Base-by-base conservation (phyloP, 768 basidiomycete species). In the Crepidotus variabilis region DNA sequence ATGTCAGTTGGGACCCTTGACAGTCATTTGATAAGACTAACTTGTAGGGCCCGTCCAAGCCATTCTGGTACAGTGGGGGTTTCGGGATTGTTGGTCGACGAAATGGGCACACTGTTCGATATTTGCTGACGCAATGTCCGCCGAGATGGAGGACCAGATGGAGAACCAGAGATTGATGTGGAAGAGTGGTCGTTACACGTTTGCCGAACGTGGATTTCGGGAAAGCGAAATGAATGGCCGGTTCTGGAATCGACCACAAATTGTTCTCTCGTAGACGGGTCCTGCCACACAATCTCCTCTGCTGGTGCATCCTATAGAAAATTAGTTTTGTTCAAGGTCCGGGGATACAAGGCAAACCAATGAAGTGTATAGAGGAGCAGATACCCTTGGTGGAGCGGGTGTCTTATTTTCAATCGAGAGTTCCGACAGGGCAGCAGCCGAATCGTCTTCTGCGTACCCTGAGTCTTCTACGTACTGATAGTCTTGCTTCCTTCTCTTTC, bases 191-290 rank as follows among this genome's bases (percentile, higher is more conserved):
- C 11, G 20, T 35, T 57, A 34, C 55, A 56, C 46, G 34, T 24
- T 59, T 57, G 49, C 28, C 35, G 45, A 52, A 47, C 39, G 54
- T 28, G 51, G 54, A 43, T 50, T 47, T 55, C 59, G 24, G 58
- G 58, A 58, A 68, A 71, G 28, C 70, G 71, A 67, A 77, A 76
- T 7, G 87, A 90, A 65, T 90, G 84, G 9, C 89, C 88, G 9
- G 87, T 90, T 51, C 82, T 77, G n/a, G 68, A 65, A 64, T 94
- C 83, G 14, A 92, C 71, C n/a, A 81, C 56, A 63, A 85, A 87
- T 2, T 67, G 70, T 65, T 84, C 73, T 13, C 82, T 78, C 4
- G 85, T 88, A 13, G 61, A 68, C n/a, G 82, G 79, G 71, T 93
- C 88, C 28, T 71, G 78, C 88, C 89, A 90, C 20, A 71, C 49